Base-by-base conservation (phyloP, 805 yeast genomes). In the Saturnispora bothae region DNA sequence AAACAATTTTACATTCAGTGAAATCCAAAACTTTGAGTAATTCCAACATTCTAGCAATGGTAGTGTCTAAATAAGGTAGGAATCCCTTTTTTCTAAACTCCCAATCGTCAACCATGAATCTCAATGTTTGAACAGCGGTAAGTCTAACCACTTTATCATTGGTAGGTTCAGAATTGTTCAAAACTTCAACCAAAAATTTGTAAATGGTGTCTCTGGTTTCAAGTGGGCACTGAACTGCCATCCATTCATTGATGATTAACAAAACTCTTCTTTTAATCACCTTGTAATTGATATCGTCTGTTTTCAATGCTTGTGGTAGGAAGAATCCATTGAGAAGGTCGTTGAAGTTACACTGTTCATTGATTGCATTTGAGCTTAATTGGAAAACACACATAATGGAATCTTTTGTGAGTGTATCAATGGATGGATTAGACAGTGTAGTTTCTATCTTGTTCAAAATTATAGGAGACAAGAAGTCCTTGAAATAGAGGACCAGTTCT, bases 381-480 rank as follows among this genome's bases (percentile, higher is more conserved):
- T 86, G 94, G 48, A 92, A 82, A n/a, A 85, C 82, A 20, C 86
- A 73, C 43, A 85, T 67, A 0, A 81, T 76, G 0, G 95, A 71
- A 57, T 89, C 98, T 44, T 77, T 80, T n/a, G 68, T 61, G 31
- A 85, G 61, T 9, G 82, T 65, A 39, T 77, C 77, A 8, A 45
- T 35, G 8, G 40, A 49, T 47, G 38, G 48, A 39, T 44, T 39
- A 4, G 48, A 32, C 21, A 71, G 51, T 1, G 63, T 67, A 19
- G 53, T 51, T n/a, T 69, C 62, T 33, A 85, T 75, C 47, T 76
- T 78, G 38, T 67, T 66, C 48, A 82, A 56, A 5, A 85, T 66
- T 45, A 72, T 74, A 13, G 52, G 59, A 54, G 80, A 44, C 28
- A 81, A 59, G 3, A 67, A 55, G 14, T 68, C 74, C 36, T 76